These are phyloP conservation scores for Aspergillus awamori DNA, from an alignment of 2,329 filamentous ascomycete genomes.

Conservation along the genomic window DNA sequence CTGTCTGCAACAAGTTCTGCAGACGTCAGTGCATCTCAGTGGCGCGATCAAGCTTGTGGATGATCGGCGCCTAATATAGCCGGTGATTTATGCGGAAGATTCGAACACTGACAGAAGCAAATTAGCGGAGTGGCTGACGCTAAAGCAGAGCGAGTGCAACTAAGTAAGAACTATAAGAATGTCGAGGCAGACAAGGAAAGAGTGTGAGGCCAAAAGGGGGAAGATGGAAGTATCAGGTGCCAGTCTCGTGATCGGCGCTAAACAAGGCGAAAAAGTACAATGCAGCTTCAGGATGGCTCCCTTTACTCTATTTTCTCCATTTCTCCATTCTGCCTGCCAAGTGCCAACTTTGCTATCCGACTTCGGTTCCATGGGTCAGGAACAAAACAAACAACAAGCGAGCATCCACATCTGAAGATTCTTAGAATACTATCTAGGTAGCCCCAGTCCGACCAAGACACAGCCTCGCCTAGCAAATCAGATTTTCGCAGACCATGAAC, in stretches of 20 bases:
- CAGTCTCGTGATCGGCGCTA: not conserved
- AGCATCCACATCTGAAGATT: not conserved
- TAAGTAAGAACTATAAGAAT: not conserved
- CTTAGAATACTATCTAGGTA: not conserved
- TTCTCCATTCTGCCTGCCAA: not conserved
- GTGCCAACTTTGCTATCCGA: not conserved
- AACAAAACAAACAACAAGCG: not conserved
- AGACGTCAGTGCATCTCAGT: conserved; percentile 4
- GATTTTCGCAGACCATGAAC: not conserved
- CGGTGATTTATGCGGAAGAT: not conserved
- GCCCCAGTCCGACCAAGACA: not conserved
- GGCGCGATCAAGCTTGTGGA: conserved; percentile 10
- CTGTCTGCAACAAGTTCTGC: not conserved
- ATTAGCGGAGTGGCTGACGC: not conserved
- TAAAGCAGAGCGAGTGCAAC: not conserved
- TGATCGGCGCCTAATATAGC: conserved; percentile 15
- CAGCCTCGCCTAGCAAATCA: not conserved
- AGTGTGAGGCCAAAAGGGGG: not conserved
- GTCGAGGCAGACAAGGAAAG: not conserved
- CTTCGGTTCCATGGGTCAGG: not conserved
- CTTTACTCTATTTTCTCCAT: not conserved
- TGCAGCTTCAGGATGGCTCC: not conserved
- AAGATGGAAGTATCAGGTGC: no score
- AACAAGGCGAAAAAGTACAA: not conserved
- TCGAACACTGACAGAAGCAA: not conserved